phyloP scores from a whole-genome alignment of 495 filamentous ascomycete species.

The Penicillium coffeae region DNA sequence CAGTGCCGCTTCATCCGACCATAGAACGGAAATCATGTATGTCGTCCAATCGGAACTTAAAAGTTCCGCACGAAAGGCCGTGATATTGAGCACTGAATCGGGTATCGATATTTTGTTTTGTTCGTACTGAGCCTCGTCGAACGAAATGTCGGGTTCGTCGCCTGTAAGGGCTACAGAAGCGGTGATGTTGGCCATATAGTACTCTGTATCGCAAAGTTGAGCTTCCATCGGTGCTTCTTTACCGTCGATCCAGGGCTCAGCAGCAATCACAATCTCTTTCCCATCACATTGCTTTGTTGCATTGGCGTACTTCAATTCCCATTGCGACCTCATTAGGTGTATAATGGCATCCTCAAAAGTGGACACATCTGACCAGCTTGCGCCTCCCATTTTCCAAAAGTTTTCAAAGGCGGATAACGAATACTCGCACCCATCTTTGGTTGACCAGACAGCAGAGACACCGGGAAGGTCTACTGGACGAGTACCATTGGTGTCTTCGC shows the following conservation, averaged over 20 bases:
- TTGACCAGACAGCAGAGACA: constrained; percentile 13
- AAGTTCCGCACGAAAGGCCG: constrained; percentile 2
- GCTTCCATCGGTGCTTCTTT: constrained; percentile 1
- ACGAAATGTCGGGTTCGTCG: constrained; percentile 18
- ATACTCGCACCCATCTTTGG: constrained; percentile 13
- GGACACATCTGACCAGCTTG: constrained; percentile 19
- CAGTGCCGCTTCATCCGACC: constrained; percentile 1
- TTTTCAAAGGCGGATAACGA: constrained; percentile 1
- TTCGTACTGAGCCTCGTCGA: constrained; percentile 20
- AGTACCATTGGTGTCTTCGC: no score
- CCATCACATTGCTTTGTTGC: constrained; percentile 7
- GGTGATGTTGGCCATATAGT: constrained; percentile 30
- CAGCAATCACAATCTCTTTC: constrained; percentile 13
- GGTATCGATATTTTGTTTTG: constrained; percentile 11
- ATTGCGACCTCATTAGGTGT: no score
- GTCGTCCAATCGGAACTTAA: constrained; percentile 21
- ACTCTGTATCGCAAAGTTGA: constrained; percentile 23
- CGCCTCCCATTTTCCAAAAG: constrained; percentile 14
- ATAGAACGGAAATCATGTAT: constrained; percentile 21
- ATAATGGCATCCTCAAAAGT: no score
- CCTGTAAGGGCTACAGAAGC: constrained; percentile 14
- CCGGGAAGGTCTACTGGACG: no score
- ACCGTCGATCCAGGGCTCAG: constrained; percentile 13
- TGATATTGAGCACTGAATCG: constrained; percentile 19
- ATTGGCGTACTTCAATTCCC: no score